These are phyloP conservation scores for Claviceps spartinae DNA, from an alignment of 2,329 filamentous ascomycete genomes.

Conservation along the genomic window DNA sequence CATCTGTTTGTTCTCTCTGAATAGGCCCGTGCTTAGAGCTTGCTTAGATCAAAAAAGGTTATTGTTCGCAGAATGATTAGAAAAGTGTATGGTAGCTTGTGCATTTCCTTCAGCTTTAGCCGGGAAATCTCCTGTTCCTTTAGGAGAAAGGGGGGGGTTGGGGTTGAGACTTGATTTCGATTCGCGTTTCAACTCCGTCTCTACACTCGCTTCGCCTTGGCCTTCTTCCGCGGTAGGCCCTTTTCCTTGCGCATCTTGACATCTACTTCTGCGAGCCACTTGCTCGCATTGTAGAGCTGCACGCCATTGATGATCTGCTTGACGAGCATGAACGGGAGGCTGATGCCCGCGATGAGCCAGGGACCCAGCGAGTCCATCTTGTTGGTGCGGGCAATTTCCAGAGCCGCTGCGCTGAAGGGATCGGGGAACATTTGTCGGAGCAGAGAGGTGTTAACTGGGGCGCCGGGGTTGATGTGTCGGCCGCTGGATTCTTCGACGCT, in stretches of 20 bases:
- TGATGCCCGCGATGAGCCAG: constrained; percentile 65
- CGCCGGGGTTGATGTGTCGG: constrained; percentile 47
- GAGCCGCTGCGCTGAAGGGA: constrained; percentile 81
- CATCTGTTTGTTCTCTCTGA: no score
- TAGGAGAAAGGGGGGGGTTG: no score
- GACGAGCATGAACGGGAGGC: constrained; percentile 72
- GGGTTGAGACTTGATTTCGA: no score
- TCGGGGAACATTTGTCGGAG: constrained; percentile 69
- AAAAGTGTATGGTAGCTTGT: no score
- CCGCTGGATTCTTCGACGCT: constrained; percentile 40
- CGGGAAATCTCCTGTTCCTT: no score
- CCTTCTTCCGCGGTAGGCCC: constrained; percentile 39
- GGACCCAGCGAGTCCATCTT: constrained; percentile 64
- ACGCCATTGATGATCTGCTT: constrained; percentile 94
- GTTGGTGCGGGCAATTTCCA: constrained; percentile 87
- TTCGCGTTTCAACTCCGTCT: no score
- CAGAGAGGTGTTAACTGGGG: constrained; percentile 54
- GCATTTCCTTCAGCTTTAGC: no score
- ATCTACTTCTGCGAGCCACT: constrained; percentile 89
- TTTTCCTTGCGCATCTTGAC: constrained; percentile 42
- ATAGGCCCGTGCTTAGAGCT: no score
- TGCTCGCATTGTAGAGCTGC: constrained; percentile 85
- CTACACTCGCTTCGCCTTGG: constrained; percentile 21
- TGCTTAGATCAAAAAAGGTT: no score
- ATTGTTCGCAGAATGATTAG: no score